phyloP scores from a whole-genome alignment of 1,139 yeast species.

The Debaryomyces fabryi region DNA sequence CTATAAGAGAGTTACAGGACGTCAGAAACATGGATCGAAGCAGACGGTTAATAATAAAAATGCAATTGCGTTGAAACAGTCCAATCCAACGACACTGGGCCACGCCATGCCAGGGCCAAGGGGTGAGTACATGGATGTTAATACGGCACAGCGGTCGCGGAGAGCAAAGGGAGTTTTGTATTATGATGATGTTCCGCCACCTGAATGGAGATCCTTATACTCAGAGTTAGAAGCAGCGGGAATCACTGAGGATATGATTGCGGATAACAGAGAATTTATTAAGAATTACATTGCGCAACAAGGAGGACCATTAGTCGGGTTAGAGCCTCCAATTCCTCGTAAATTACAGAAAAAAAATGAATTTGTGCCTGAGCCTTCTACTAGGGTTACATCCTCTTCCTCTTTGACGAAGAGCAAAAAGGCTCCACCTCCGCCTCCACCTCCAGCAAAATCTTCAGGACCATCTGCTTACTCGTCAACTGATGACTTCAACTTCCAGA shows the following conservation, averaged over 20 bases:
- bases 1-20: constrained; percentile 69
- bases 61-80: constrained; percentile 75
- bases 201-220: constrained; percentile 81
- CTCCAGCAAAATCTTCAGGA: constrained; percentile 22
- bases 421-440: constrained; percentile 54
- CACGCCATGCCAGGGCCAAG: constrained; percentile 65
- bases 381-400: constrained; percentile 14
- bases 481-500: constrained; percentile 15
- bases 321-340: constrained; percentile 84
- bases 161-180: constrained; percentile 63
- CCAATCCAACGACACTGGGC: constrained; percentile 30
- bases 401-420: constrained; percentile 29
- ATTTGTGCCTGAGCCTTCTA: constrained; percentile 14
- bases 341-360: constrained; percentile 39
- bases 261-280: constrained; percentile 80
- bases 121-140: constrained; percentile 57
- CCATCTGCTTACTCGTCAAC: constrained; percentile 24
- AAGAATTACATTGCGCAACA: constrained; percentile 74
- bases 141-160: constrained; percentile 58
- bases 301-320: constrained; percentile 84
- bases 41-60: constrained; percentile 83
- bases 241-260: constrained; percentile 86
- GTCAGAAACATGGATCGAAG: constrained; percentile 83
- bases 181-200: constrained; percentile 81
- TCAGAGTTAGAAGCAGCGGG: constrained; percentile 77